A percentile compares a stretch with the other conserved stretches of the same genome.
phyloP scores from a whole-genome alignment of 106 monocot genomes.

The Chionographis japonica region DNA sequence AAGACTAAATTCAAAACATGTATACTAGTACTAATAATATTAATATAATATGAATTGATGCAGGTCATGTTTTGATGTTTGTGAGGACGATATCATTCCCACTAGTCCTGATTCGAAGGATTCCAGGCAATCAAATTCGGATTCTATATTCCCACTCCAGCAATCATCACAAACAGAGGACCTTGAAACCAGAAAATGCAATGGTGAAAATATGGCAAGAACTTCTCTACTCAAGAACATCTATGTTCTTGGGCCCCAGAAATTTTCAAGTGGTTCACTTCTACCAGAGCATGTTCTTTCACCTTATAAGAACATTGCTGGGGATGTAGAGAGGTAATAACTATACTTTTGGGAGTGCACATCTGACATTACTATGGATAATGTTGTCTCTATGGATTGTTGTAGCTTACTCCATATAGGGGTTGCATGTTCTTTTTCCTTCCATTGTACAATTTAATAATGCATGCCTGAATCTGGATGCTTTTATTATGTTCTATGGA shows the following conservation, averaged over 20 bases:
- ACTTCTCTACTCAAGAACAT: constrained; percentile 38
- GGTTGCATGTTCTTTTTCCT: too few relatives aligned
- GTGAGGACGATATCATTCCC: constrained; percentile 53
- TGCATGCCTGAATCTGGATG: too few relatives aligned
- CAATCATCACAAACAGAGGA: constrained; percentile 21
- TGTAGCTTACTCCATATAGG: too few relatives aligned
- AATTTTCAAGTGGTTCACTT: constrained; percentile 64
- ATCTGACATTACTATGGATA: too few relatives aligned
- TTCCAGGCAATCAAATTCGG: constrained; percentile 18
- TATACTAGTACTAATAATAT: neutral
- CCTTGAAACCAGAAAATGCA: constrained; percentile 16
- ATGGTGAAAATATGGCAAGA: constrained; percentile 40
- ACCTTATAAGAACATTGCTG: constrained; percentile 29
- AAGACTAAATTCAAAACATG: neutral
- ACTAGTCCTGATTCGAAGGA: constrained; percentile 31
- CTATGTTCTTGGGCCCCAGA: constrained; percentile 28
- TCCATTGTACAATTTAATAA: too few relatives aligned
- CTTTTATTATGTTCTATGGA: too few relatives aligned
- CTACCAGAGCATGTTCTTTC: constrained; percentile 49
- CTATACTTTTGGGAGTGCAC: too few relatives aligned
- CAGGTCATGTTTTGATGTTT: constrained; percentile 89
- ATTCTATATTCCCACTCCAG: constrained; percentile 12
- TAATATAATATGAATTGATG: constrained; percentile 2
- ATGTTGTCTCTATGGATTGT: too few relatives aligned
- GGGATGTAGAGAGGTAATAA: constrained; percentile 47